Conservation (phyloP, 2,329 filamentous ascomycete species). For the Stemphylium lycopersici region DNA sequence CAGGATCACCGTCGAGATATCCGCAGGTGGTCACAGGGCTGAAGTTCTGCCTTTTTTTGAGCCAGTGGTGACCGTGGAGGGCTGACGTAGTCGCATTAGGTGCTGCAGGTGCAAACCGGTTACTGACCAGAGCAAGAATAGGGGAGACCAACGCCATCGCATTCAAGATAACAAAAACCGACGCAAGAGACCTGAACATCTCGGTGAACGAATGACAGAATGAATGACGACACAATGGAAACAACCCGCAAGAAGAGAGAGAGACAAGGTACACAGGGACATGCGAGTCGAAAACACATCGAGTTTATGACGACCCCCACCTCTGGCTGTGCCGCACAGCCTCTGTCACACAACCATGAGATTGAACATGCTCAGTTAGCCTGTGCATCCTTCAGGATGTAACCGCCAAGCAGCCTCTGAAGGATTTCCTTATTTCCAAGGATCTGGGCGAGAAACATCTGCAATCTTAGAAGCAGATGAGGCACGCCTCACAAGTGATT, state of each 20-base stretch:
- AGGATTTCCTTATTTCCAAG: background rate
- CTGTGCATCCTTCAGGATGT: background rate
- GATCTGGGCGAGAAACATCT: background rate
- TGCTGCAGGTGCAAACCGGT: background rate
- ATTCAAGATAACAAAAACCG: slow-evolving; percentile 1
- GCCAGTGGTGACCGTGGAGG: background rate
- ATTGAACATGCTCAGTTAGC: background rate
- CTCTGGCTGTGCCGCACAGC: slow-evolving; percentile 6
- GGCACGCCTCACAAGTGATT: background rate
- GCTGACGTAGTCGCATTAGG: background rate
- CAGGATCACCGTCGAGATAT: slow-evolving; percentile 16
- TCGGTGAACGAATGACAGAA: background rate
- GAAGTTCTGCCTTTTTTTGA: slow-evolving; percentile 6
- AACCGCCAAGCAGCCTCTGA: background rate
- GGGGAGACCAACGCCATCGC: background rate
- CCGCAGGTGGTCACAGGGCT: slow-evolving; percentile 17
- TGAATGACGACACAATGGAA: slow-evolving; percentile 1
- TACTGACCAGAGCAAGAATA: background rate
- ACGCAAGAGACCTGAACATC: background rate
- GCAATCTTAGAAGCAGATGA: background rate
- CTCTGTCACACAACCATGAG: background rate
- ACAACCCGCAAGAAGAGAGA: background rate
- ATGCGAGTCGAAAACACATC: background rate
- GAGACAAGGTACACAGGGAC: background rate
- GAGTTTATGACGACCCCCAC: slow-evolving; percentile 1